Conservation (phyloP, 805 yeast species). For the Wickerhamiella slavikovae region DNA sequence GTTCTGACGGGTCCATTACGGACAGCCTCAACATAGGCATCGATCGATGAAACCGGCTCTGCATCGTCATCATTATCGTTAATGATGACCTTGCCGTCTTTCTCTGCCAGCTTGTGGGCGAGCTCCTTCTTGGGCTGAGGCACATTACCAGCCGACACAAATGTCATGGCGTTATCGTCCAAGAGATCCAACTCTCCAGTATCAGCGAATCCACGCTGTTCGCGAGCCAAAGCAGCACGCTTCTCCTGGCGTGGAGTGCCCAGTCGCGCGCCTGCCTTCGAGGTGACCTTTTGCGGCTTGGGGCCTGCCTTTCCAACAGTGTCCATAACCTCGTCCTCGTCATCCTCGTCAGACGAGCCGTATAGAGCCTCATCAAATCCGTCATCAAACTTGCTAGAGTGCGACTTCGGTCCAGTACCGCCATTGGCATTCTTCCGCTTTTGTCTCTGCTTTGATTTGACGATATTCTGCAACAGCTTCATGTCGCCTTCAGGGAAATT, state of each 20-base stretch:
- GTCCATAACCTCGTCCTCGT: conserved; percentile 14
- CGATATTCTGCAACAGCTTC: conserved; percentile 66
- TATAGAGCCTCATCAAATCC: conserved; percentile 87
- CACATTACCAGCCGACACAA: conserved; percentile 77
- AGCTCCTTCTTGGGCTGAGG: conserved; percentile 18
- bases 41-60: conserved; percentile 33
- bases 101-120: conserved; percentile 18
- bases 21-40: conserved; percentile 87
- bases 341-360: conserved; percentile 42
- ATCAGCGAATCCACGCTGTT: conserved; percentile 53
- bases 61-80: conserved; percentile 19
- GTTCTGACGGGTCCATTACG: conserved; percentile 87
- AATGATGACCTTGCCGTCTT: conserved; percentile 53
- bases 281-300: too few relatives aligned
- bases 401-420: conserved; percentile 17
- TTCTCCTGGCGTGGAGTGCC: conserved; percentile 15
- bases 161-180: conserved; percentile 67
- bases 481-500: conserved; percentile 81
- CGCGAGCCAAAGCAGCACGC: conserved; percentile 10
- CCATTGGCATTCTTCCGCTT: conserved; percentile 38
- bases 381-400: conserved; percentile 39
- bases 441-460: conserved; percentile 67
- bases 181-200: conserved; percentile 57
- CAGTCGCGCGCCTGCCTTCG: conserved; percentile 3
- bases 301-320: not conserved